Evolutionary conservation across 495 filamentous ascomycete genomes (phyloP).

Genomic region (Hypomontagnella submonticulosa): DNA sequence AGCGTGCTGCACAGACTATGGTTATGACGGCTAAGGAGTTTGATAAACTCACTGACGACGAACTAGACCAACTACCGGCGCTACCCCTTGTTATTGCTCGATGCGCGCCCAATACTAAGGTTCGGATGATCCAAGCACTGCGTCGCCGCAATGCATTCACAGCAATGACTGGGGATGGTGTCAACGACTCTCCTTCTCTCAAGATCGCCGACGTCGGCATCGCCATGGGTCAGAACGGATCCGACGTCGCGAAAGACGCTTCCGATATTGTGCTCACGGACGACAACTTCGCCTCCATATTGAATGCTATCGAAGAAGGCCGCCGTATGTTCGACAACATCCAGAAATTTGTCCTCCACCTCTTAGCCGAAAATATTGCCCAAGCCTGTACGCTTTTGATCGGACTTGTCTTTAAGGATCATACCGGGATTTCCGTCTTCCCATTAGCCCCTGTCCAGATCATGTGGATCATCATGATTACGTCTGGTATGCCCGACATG

Average conservation of each 20-base stretch:
- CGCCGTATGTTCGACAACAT: conserved; percentile 81
- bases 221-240: conserved; percentile 78
- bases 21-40: conserved; percentile 74
- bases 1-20: conserved; percentile 68
- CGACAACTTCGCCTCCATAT: conserved; percentile 81
- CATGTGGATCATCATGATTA: conserved; percentile 83
- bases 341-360: conserved; percentile 80
- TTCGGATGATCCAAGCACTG: conserved; percentile 75
- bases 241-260: conserved; percentile 80
- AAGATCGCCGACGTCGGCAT: conserved; percentile 81
- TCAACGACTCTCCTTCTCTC: conserved; percentile 81
- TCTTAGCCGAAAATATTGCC: conserved; percentile 78
- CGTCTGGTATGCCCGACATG: conserved; percentile 78
- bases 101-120: conserved; percentile 75
- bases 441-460: conserved; percentile 78
- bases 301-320: conserved; percentile 77
- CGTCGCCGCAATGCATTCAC: conserved; percentile 63
- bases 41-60: conserved; percentile 67
- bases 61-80: conserved; percentile 69
- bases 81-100: conserved; percentile 76
- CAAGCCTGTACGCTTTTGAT: conserved; percentile 74
- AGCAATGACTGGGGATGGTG: conserved; percentile 73
- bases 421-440: conserved; percentile 71
- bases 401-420: conserved; percentile 77
- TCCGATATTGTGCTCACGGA: conserved; percentile 81